These are phyloP conservation scores for Tylopilus intermedius DNA, from an alignment of 768 basidiomycete species.

Conservation along the genomic window DNA sequence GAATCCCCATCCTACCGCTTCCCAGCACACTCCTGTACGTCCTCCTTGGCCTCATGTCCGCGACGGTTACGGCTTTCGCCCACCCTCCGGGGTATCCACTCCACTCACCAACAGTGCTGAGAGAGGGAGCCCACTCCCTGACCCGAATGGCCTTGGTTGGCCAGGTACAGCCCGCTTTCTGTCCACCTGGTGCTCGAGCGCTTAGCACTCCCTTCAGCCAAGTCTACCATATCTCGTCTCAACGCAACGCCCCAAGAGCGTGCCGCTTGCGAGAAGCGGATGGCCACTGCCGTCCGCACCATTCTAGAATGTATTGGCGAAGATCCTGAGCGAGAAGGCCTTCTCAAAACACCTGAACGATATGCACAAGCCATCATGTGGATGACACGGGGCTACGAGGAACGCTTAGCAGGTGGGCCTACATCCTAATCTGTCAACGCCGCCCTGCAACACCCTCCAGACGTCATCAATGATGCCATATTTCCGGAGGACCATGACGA, in stretches of 20 bases:
- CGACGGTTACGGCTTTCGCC: constrained; percentile 82
- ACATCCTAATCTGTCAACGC: constrained; percentile 12
- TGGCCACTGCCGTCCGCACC: constrained; percentile 81
- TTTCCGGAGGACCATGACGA: constrained; percentile 99
- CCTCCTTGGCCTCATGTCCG: constrained; percentile 37
- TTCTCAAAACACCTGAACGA: constrained; percentile 86
- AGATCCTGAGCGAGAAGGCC: constrained; percentile 92
- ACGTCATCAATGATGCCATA: constrained; percentile 97
- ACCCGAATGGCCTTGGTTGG: constrained; percentile 84
- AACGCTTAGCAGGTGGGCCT: constrained; percentile 73
- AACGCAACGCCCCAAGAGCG: constrained; percentile 75
- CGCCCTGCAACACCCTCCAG: constrained; percentile 37
- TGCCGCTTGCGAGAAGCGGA: constrained; percentile 64
- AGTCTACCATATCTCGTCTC: constrained; percentile 81
- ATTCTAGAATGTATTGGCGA: constrained; percentile 97
- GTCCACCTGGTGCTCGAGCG: constrained; percentile 4
- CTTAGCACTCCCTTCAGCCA: constrained; percentile 48
- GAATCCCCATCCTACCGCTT: neutral
- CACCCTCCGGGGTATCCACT: constrained; percentile 61
- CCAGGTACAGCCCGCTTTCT: constrained; percentile 54
- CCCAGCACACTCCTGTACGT: constrained; percentile 12
- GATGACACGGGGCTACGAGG: constrained; percentile 99
- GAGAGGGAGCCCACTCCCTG: constrained; percentile 35
- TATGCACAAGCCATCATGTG: constrained; percentile 97
- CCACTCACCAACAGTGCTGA: constrained; percentile 39